Conservation (phyloP, 768 basidiomycete species). For the Lentinula sp. region DNA sequence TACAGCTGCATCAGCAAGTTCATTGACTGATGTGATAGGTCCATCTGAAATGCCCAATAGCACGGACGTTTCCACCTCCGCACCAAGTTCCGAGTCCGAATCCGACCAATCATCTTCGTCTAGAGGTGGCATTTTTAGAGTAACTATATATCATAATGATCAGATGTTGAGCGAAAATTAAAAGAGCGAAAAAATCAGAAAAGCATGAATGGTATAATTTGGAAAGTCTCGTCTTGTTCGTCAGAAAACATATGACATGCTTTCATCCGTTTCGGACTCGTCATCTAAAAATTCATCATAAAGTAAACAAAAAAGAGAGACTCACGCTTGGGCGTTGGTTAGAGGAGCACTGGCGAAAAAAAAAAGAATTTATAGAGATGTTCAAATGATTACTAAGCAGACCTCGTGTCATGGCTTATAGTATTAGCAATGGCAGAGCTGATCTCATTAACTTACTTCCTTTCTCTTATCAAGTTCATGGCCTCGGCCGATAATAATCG, state of each 20-base stretch:
- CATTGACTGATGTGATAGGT: conserved; percentile 44
- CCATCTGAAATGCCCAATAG: conserved; percentile 82
- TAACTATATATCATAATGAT: conserved; percentile 12
- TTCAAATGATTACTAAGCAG: neutral
- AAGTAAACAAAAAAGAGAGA: conserved; percentile 1
- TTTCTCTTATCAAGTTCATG: conserved; percentile 15
- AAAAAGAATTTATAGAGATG: neutral
- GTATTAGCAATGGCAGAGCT: conserved; percentile 5
- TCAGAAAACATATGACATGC: conserved; percentile 53
- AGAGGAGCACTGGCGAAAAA: conserved; percentile 15
- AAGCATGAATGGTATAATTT: conserved; percentile 89
- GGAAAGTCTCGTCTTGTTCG: conserved; percentile 57
- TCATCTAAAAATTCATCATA: conserved; percentile 55
- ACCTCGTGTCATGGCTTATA: neutral
- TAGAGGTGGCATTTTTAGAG: conserved; percentile 31
- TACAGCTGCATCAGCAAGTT: conserved; percentile 72
- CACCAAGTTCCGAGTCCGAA: conserved; percentile 58
- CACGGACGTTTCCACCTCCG: conserved; percentile 65
- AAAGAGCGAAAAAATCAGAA: conserved; percentile 49
- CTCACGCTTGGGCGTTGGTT: conserved; percentile 16
- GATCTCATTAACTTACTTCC: conserved; percentile 16
- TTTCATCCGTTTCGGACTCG: conserved; percentile 70
- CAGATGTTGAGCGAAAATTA: conserved; percentile 7
- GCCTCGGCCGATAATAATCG: conserved; percentile 13
- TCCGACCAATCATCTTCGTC: conserved; percentile 72